Base-by-base conservation (phyloP, 345 rosid genomes). In the Eucalyptus shirleyi region DNA sequence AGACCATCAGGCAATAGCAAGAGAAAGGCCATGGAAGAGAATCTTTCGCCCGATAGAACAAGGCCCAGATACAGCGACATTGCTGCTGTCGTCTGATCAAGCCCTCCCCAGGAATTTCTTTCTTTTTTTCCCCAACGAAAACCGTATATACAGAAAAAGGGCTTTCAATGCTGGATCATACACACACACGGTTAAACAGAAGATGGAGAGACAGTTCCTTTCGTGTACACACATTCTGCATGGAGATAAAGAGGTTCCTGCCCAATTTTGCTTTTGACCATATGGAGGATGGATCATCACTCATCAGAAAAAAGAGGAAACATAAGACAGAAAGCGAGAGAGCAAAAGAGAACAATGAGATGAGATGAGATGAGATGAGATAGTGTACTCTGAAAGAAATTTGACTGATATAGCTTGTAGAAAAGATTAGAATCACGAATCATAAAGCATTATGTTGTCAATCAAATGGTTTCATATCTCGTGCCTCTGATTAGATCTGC, bases 1-100 rank as follows among this genome's bases (percentile, higher is more conserved):
- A 77, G 83, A 77, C 47, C 83, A 77, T 77, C 83, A 5, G 83
- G 83, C 83, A 60, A 87, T 88, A 92, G 88, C 91, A 95, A 95
- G 94, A 95, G 96, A 81, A 95, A 95, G 91, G 88, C 92, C 49
- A 82, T 93, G 91, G 96, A 95, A 89, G 97, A 93, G 87, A 94
- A 92, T 72, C 90, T 90, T 50, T 94, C 97, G 45, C 93, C 96
- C 12, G 94, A 94, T 19, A 93, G 95, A 90, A 91, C 94, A 56
- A 93, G 97, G 90, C 94, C 92, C 8, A 93, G 96, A 92, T 94
- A 91, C 88, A 91, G 86, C 62, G 94, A 89, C 81, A 90, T 95
- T 45, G 89, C 92, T 32, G 92, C 93, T 60, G 24, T 89, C 50
- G 95, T 94, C 60, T 94, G 82, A 92, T 56, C 53, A 55, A 77